Evolutionary conservation across 768 basidiomycete genomes (phyloP), one percentile per base, ranked within the genome.

Genomic region (Trametopsis cervina): DNA sequence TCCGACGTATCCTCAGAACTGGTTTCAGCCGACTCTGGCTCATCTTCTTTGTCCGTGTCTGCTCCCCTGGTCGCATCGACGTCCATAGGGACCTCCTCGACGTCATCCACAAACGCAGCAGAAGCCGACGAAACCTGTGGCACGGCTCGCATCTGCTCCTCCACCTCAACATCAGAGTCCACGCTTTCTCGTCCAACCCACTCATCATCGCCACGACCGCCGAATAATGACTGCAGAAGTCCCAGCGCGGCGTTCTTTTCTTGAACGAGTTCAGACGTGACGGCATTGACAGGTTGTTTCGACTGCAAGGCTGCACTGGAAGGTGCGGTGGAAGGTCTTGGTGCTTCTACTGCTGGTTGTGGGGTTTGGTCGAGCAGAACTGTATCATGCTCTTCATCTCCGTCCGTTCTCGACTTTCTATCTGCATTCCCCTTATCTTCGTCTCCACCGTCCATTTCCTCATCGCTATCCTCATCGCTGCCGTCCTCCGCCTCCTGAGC

Each of bases 131-230:
- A 55, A 13, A 57, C 61, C n/a, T n/a, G n/a, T n/a, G n/a, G n/a
- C n/a, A n/a, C n/a, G 54, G 20, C 29, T 1, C 33, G 21, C 17
- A 22, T 12, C 26, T 41, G 26, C 33, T 62, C 66, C 21, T 63
- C 67, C 54, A 69, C 69, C 44, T 81, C 80, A 35, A 79, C 62
- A 22, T 81, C 83, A 1, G 78, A 81, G 3, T 66, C 76, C 2
- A 78, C 63, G 50, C 73, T 78, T 59, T 85, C 84, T 20, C 63
- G 62, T 4, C 76, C 81, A 2, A 70, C 72, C 85, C 85, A 86
- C 5, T 81, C 73, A 4, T 70, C 70, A 11, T 68, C 66, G 6
- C 43, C 50, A 13, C 61, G 50, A 15, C 63, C 66, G 1, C 70
- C 78, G 41, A 85, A 85, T 27, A 87, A 62, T 0, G 74, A 70